Conservation (phyloP, 1,284 basidiomycete species). For the Volvariella surrecta region DNA sequence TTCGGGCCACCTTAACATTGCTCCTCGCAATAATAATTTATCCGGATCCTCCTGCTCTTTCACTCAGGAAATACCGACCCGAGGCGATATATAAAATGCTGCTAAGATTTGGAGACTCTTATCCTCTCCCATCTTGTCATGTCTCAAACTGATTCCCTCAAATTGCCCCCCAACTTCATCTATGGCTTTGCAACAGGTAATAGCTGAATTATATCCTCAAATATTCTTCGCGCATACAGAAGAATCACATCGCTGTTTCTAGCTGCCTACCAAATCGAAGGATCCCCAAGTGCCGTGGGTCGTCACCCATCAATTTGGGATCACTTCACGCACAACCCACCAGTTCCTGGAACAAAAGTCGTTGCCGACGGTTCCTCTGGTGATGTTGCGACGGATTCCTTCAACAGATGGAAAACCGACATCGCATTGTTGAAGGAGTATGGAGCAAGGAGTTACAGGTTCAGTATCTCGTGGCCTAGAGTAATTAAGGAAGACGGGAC, state of each 20-base stretch:
- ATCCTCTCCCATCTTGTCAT: neutral
- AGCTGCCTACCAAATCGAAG: constrained; percentile 66
- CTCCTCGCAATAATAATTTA: too few relatives aligned
- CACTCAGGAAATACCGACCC: too few relatives aligned
- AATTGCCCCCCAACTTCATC: constrained; percentile 19
- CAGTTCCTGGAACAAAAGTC: constrained; percentile 35
- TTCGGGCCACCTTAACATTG: too few relatives aligned
- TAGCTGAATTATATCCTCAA: neutral
- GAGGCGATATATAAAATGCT: too few relatives aligned
- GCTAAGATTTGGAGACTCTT: too few relatives aligned
- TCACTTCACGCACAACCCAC: constrained; percentile 45
- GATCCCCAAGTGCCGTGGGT: constrained; percentile 44
- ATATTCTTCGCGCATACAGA: neutral
- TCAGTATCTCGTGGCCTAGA: constrained; percentile 70
- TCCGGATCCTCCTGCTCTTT: too few relatives aligned
- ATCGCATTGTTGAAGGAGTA: constrained; percentile 52
- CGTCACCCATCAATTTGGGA: constrained; percentile 71
- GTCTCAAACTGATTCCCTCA: neutral
- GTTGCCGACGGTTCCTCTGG: constrained; percentile 60
- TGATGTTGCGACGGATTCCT: constrained; percentile 65
- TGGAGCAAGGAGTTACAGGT: constrained; percentile 54
- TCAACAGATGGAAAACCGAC: constrained; percentile 61
- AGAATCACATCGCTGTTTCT: neutral
- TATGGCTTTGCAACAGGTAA: constrained; percentile 23
- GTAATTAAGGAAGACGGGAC: constrained; percentile 61